Base-by-base conservation (phyloP, 2,329 filamentous ascomycete genomes). In the Penicillium griseofulvum region DNA sequence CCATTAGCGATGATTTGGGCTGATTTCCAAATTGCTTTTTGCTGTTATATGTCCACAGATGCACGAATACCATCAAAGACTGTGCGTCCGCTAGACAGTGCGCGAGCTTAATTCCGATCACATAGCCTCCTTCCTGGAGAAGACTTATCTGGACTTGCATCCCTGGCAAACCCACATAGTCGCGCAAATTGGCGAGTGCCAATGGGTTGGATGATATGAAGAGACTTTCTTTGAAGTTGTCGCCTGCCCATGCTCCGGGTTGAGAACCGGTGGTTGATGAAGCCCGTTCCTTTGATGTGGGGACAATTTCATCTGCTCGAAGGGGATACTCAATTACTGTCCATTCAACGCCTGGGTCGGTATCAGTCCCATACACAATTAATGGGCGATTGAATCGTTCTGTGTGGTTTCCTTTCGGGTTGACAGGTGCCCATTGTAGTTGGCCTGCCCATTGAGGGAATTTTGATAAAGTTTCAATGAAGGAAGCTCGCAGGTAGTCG, bases 51-150 rank as follows among this genome's bases (percentile, higher is more conserved):
- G 75, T 72, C 78, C 76, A 81, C 16, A 70, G 60, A 31, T 75
- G 70, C 34, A 78, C 68, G 46, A 82, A 81, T 4, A 69, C 61
- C 51, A 76, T 66, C 51, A 82, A 61, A 0, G 74, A 63, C 17
- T 73, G 68, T 1, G 78, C 78, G 56, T 82, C 79, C 0, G 76
- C 74, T 4, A 82, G 65, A 4, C 70, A 68, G 60, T 82, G 80
- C 1, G 76, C 71, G 19, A 78, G 59, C 44, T 71, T 71, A n/a
- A 79, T 64, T 10, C 72, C 71, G 10, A 82, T 57, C 1, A 71
- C 74, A 41, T 74, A 74, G 3, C 75, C 75, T 1, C 77, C 76
- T 46, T 74, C 76, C 9, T 63, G 56, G 56, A 80, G 77, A 0
- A 61, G 54, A 0, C 68, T 79, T 31, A 80, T 52, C 59, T 80